These are phyloP conservation scores for Passiflora organensis DNA, from an alignment of 345 rosid genomes.

Conservation along the genomic window DNA sequence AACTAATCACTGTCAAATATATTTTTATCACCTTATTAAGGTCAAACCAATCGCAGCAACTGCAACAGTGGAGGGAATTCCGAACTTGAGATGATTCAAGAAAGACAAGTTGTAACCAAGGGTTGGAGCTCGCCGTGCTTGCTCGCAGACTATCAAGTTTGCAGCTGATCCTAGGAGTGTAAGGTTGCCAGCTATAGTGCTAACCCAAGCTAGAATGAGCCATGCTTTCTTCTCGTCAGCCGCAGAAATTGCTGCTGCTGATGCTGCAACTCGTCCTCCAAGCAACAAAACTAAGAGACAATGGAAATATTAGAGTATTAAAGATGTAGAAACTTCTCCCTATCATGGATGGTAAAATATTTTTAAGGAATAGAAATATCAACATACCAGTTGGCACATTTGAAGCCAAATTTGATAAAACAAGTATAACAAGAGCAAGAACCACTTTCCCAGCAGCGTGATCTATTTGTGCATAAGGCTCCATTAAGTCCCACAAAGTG, in stretches of 20 bases:
- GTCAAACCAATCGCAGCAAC: slow-evolving; percentile 63
- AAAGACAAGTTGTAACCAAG: slow-evolving; percentile 58
- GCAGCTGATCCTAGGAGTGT: slow-evolving; percentile 84
- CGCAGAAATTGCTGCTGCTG: slow-evolving; percentile 51
- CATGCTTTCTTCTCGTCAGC: slow-evolving; percentile 73
- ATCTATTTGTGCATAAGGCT: slow-evolving; percentile 55
- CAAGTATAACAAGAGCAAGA: slow-evolving; percentile 57
- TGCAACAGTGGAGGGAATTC: slow-evolving; percentile 68
- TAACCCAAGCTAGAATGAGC: slow-evolving; percentile 82
- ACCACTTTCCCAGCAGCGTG: slow-evolving; percentile 47
- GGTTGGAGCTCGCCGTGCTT: slow-evolving; percentile 54
- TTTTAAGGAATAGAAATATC: background rate
- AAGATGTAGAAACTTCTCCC: too few species aligned
- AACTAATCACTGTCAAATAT: too few species aligned
- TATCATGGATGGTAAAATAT: background rate
- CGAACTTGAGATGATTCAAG: slow-evolving; percentile 66
- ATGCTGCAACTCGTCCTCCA: slow-evolving; percentile 64
- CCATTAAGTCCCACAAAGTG: slow-evolving; percentile 65
- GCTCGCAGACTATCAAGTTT: slow-evolving; percentile 82
- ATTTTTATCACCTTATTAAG: slow-evolving; percentile 34
- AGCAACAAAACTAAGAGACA: slow-evolving; percentile 55
- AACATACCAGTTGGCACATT: slow-evolving; percentile 81
- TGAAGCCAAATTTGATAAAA: slow-evolving; percentile 71
- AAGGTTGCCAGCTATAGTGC: slow-evolving; percentile 79
- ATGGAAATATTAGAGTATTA: background rate